Evolutionary conservation across 2,329 filamentous ascomycete genomes (phyloP).

Genomic region (Calycina herbarum): DNA sequence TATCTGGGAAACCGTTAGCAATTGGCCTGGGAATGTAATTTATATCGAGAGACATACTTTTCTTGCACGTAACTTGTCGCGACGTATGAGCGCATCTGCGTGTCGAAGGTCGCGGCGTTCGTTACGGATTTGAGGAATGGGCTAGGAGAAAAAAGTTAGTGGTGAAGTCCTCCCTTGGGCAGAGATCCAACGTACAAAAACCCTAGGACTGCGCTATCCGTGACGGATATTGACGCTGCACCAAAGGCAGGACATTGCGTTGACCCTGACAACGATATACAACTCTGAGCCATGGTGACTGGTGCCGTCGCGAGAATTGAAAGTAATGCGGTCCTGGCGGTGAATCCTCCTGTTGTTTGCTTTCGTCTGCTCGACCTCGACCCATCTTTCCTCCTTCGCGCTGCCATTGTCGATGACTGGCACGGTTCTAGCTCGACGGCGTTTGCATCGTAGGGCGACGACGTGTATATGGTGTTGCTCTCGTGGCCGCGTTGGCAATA

Average conservation of each 20-base stretch:
- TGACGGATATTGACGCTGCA: slow-evolving; percentile 70
- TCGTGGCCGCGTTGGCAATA: slow-evolving; percentile 18
- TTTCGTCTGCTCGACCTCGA: slow-evolving; percentile 22
- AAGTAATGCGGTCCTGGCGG: slow-evolving; percentile 30
- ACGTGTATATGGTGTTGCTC: slow-evolving; percentile 17
- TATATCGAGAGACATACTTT: slow-evolving; percentile 59
- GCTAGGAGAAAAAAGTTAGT: slow-evolving; percentile 47
- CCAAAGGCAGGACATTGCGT: slow-evolving; percentile 71
- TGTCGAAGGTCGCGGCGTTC: slow-evolving; percentile 74
- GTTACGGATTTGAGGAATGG: slow-evolving; percentile 84
- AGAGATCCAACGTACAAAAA: slow-evolving; percentile 59
- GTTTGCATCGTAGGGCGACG: slow-evolving; percentile 23
- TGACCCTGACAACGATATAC: slow-evolving; percentile 71
- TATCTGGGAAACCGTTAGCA: slow-evolving; percentile 61
- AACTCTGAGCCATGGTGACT: slow-evolving; percentile 35
- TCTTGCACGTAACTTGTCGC: slow-evolving; percentile 70
- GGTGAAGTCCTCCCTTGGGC: slow-evolving; percentile 22
- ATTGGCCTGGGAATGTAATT: slow-evolving; percentile 10
- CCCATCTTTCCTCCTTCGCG: slow-evolving; percentile 12
- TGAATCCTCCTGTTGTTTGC: slow-evolving; percentile 26
- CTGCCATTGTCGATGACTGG: slow-evolving; percentile 16
- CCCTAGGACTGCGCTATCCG: slow-evolving; percentile 54
- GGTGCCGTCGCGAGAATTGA: slow-evolving; percentile 35
- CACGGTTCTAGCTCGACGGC: slow-evolving; percentile 17
- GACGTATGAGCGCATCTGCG: slow-evolving; percentile 71